Evolutionary conservation across 2,329 filamentous ascomycete species (phyloP).

Genomic region (Colletotrichum agaves): DNA sequence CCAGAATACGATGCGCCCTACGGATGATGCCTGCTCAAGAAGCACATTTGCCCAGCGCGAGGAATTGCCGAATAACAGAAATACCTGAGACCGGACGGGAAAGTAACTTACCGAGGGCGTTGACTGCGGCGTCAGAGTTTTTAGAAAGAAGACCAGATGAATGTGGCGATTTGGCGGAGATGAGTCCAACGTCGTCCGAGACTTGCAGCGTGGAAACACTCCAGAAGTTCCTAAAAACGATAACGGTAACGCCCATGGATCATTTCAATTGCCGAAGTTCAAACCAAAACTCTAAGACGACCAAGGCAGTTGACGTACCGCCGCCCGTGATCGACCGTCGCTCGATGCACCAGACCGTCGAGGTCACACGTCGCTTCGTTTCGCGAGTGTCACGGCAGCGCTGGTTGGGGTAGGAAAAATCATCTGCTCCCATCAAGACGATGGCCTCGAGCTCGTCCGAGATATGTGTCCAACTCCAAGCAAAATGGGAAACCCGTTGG

Average conservation of each 20-base stretch:
- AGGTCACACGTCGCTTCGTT: constrained; percentile 6
- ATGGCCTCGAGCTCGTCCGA: neutral
- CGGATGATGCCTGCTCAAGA: too few species aligned
- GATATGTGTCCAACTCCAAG: neutral
- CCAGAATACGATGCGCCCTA: too few species aligned
- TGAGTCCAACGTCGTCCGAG: neutral
- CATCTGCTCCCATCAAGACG: neutral
- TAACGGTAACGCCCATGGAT: neutral
- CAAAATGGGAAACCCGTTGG: neutral
- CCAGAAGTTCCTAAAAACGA: neutral
- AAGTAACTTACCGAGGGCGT: too few species aligned
- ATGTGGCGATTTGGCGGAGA: too few species aligned
- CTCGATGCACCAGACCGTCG: neutral
- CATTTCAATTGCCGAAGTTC: neutral
- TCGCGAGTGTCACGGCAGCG: constrained; percentile 13
- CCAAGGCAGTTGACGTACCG: neutral
- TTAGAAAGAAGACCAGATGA: too few species aligned
- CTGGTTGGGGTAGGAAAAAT: too few species aligned
- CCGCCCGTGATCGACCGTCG: neutral
- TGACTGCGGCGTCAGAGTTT: too few species aligned
- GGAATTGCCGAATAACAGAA: too few species aligned
- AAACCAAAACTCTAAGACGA: neutral
- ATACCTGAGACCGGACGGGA: too few species aligned
- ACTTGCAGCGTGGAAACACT: neutral
- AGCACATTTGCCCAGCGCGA: too few species aligned